Conservation (phyloP, 345 rosid genomes). For the Turritis glabra region DNA sequence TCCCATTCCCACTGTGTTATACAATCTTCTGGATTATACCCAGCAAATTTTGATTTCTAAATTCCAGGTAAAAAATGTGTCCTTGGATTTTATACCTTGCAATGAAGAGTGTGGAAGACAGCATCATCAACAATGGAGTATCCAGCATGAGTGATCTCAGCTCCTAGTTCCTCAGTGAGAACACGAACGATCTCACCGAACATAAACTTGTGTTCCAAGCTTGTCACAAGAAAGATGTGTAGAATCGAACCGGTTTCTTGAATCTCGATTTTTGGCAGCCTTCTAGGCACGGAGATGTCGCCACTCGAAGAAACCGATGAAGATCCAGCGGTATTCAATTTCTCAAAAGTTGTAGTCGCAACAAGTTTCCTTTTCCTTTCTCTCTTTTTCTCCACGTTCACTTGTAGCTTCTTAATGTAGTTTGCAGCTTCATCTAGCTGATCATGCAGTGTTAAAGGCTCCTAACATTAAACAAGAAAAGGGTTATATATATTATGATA, state of each 20-base stretch:
- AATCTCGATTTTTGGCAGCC: constrained; percentile 33
- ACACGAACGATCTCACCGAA: constrained; percentile 28
- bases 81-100: constrained; percentile 29
- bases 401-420: constrained; percentile 40
- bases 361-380: constrained; percentile 30
- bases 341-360: constrained; percentile 6
- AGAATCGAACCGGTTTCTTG: constrained; percentile 35
- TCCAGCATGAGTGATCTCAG: constrained; percentile 38
- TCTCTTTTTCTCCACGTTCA: constrained; percentile 34
- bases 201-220: constrained; percentile 35
- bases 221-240: constrained; percentile 36
- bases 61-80: background rate
- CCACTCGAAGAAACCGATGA: constrained; percentile 11
- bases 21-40: background rate
- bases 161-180: constrained; percentile 32
- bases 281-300: constrained; percentile 12
- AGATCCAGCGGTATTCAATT: constrained; percentile 22
- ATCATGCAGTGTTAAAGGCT: constrained; percentile 30
- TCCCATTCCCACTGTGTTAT: background rate
- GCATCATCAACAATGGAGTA: constrained; percentile 36
- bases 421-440: constrained; percentile 42
- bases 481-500: background rate
- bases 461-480: constrained; percentile 30
- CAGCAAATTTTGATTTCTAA: background rate
- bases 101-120: constrained; percentile 39